Evolutionary conservation across 257 asterid species (phyloP), one percentile per base, ranked within the genome.

Genomic region (Scutellaria baicalensis): DNA sequence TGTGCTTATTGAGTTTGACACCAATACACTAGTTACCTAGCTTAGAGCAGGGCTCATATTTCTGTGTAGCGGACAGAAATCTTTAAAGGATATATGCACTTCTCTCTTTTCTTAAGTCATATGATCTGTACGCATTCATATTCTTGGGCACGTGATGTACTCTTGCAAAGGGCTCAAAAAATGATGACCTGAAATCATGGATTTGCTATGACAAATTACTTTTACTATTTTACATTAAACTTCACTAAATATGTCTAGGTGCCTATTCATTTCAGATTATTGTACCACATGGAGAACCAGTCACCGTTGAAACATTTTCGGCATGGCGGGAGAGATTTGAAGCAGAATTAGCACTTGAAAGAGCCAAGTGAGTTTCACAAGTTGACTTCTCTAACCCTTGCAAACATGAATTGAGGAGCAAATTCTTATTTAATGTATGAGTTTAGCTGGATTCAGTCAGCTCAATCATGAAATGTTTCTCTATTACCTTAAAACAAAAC

Each of bases 301-400:
- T 94, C 49, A 94, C 97, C 3, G 82, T 91, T 14, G 98, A 94
- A 3, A 84, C 97, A 21, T 94, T 94, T 83, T 76, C 84, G 90
- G 99, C 97, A 38, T 94, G 99, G 99, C 86, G 98, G 66, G 99
- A 94, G 72, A 94, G 90, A 85, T 91, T 69, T 78, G 99, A 94
- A 83, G 99, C 98, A n/a, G 99, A 94, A 82, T 77, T 91, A 82
- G 96, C 99, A 13, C 90, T 94, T 36, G 97, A 91, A 82, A 88
- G 89, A 82, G 99, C 98, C 78, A 91, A 94, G 99, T 94, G 80
- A 91, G 95, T 82, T 63, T 73, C 66, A 63, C 21, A 20, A 77
- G 40, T 58, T 51, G 12, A 39, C 66, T 66, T 68, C 52, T 64
- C 62, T 74, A 16, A 60, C 50, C 63, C 62, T 33, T 56, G 47